A percentile compares a stretch with the other conserved stretches of the same genome.
Conservation (phyloP, 805 yeast genomes). For the Metschnikowia vanudenii region DNA sequence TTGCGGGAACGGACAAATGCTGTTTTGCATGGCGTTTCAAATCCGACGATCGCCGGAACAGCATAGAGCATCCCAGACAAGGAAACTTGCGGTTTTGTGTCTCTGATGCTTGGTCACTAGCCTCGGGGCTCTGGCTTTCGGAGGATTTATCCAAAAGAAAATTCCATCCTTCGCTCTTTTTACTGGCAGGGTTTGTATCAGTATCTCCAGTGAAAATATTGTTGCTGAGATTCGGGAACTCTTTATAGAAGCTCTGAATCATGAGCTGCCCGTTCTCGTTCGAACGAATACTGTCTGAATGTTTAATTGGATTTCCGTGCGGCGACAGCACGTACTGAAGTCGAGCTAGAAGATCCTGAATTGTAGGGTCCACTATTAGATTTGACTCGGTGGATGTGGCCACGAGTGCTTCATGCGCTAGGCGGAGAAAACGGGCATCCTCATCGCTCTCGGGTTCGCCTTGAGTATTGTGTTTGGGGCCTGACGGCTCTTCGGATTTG, state of each 20-base stretch:
- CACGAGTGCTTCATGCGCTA: conserved; percentile 62
- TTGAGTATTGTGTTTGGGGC: not conserved
- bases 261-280: conserved; percentile 42
- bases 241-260: conserved; percentile 41
- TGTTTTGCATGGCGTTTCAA: conserved; percentile 74
- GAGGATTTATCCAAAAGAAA: conserved; percentile 22
- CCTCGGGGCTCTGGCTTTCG: conserved; percentile 5
- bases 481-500: not conserved
- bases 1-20: conserved; percentile 68
- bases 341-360: conserved; percentile 54
- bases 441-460: conserved; percentile 29
- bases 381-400: conserved; percentile 46
- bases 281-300: conserved; percentile 31
- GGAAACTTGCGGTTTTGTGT: conserved; percentile 40
- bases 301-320: conserved; percentile 50
- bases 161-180: conserved; percentile 34
- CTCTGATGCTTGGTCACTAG: not conserved
- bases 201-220: conserved; percentile 31
- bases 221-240: conserved; percentile 44
- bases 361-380: conserved; percentile 58
- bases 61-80: conserved; percentile 59
- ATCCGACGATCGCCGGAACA: conserved; percentile 67
- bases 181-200: conserved; percentile 7
- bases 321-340: conserved; percentile 60
- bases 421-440: conserved; percentile 53